These are phyloP conservation scores for Collybiopsis luxurians DNA, from an alignment of 768 basidiomycete genomes.

Conservation along the genomic window DNA sequence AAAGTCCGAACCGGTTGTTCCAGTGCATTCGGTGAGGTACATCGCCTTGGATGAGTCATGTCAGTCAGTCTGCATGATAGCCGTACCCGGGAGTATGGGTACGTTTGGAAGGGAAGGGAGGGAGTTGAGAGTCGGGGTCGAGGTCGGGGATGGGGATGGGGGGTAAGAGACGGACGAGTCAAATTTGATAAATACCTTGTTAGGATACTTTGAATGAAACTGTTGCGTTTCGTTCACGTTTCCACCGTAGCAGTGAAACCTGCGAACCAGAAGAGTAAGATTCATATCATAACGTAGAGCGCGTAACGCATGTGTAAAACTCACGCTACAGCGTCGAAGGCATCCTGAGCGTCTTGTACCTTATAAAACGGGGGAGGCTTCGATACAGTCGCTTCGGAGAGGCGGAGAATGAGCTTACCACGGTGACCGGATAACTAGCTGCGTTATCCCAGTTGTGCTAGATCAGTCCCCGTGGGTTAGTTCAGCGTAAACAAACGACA, in stretches of 20 bases:
- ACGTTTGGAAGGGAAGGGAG: no score
- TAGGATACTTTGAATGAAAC: slow-evolving; percentile 42
- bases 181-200: slow-evolving; percentile 25
- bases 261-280: background rate
- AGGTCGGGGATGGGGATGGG: no score
- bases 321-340: slow-evolving; percentile 38
- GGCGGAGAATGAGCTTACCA: no score
- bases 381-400: no score
- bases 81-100: no score
- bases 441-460: slow-evolving; percentile 51
- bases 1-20: slow-evolving; percentile 45
- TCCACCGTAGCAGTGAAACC: slow-evolving; percentile 27
- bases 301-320: background rate
- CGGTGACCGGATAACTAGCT: slow-evolving; percentile 43
- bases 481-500: background rate
- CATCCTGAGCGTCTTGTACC: slow-evolving; percentile 37
- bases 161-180: no score
- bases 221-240: slow-evolving; percentile 30
- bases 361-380: no score
- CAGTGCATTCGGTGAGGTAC: slow-evolving; percentile 41
- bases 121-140: no score
- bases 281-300: background rate
- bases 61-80: background rate
- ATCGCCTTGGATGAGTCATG: background rate
- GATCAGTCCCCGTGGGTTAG: no score